A percentile compares a stretch with the other conserved stretches of the same genome.
These are phyloP conservation scores for Spergularia bocconei DNA, from an alignment of 148 eudicot genomes.

Conservation along the genomic window DNA sequence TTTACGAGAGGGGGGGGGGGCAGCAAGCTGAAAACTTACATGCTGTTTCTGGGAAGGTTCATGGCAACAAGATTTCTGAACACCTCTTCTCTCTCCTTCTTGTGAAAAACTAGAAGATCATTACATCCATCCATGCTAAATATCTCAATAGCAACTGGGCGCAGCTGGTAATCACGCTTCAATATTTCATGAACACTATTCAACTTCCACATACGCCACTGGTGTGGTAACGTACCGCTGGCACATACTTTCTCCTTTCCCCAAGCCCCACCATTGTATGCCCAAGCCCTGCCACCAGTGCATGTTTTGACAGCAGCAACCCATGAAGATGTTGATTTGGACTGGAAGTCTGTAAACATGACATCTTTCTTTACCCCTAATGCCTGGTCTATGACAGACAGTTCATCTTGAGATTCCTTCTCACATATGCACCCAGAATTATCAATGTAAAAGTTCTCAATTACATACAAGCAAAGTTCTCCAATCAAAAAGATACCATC, in stretches of 20 bases:
- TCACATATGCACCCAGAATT: conserved; percentile 89
- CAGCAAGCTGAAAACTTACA: conserved; percentile 50
- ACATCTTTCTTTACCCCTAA: conserved; percentile 95
- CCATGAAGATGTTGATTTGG: conserved; percentile 87
- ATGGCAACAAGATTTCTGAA: conserved; percentile 91
- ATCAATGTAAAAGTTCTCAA: conserved; percentile 89
- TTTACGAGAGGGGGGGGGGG: background rate
- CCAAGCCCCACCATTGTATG: conserved; percentile 98
- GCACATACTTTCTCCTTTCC: conserved; percentile 84
- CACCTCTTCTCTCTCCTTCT: conserved; percentile 97
- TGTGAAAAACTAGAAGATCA: conserved; percentile 95
- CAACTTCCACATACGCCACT: conserved; percentile 98
- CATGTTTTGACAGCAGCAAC: conserved; percentile 53
- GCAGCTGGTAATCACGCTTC: conserved; percentile 99
- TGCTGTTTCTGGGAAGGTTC: conserved; percentile 98
- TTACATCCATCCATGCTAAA: conserved; percentile 99
- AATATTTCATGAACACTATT: conserved; percentile 93
- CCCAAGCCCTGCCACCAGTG: conserved; percentile 96
- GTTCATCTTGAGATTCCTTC: conserved; percentile 87
- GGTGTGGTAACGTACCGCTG: conserved; percentile 82
- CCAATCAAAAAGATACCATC: conserved; percentile 98
- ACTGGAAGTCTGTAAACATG: conserved; percentile 66
- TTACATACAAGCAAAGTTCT: conserved; percentile 81
- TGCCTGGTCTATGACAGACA: conserved; percentile 92
- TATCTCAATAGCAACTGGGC: conserved; percentile 96